These are phyloP conservation scores for Ballota nigra DNA, from an alignment of 257 asterid genomes.

Conservation along the genomic window DNA sequence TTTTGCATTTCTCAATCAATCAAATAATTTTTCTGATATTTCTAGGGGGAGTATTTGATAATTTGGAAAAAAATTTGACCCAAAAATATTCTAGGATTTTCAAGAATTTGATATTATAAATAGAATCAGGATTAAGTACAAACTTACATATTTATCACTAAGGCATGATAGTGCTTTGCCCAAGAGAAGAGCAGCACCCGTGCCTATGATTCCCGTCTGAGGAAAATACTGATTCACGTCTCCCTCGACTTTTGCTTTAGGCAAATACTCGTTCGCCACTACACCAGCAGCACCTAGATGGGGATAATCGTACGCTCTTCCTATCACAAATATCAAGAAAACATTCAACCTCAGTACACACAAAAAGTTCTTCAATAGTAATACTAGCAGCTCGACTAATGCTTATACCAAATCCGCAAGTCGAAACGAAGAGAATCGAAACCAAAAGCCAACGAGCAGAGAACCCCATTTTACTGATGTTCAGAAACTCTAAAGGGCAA, in stretches of 20 bases:
- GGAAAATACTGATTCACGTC: slow-evolving; percentile 30
- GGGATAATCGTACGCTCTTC: slow-evolving; percentile 40
- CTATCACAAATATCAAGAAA: slow-evolving; percentile 33
- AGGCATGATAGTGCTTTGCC: slow-evolving; percentile 67
- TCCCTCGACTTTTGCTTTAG: slow-evolving; percentile 48
- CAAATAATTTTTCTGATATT: neutral
- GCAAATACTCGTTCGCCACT: slow-evolving; percentile 52
- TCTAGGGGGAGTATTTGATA: neutral
- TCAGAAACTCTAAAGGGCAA: slow-evolving; percentile 3
- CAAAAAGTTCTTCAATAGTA: neutral
- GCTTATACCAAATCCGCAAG: slow-evolving; percentile 38
- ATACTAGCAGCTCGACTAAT: slow-evolving; percentile 2
- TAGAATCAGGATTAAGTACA: neutral
- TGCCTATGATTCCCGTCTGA: slow-evolving; percentile 35
- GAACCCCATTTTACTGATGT: slow-evolving; percentile 37
- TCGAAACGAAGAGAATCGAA: slow-evolving; percentile 30
- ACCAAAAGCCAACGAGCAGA: slow-evolving; percentile 28
- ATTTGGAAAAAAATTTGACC: neutral
- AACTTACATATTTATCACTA: slow-evolving; percentile 49
- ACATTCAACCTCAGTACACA: neutral
- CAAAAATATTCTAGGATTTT: neutral
- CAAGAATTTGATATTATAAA: neutral
- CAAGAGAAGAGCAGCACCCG: slow-evolving; percentile 39
- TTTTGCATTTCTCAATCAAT: neutral
- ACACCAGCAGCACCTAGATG: slow-evolving; percentile 64